These are phyloP conservation scores for Sphaerulina vaccinii DNA, from an alignment of 2,329 filamentous ascomycete genomes.

Conservation along the genomic window DNA sequence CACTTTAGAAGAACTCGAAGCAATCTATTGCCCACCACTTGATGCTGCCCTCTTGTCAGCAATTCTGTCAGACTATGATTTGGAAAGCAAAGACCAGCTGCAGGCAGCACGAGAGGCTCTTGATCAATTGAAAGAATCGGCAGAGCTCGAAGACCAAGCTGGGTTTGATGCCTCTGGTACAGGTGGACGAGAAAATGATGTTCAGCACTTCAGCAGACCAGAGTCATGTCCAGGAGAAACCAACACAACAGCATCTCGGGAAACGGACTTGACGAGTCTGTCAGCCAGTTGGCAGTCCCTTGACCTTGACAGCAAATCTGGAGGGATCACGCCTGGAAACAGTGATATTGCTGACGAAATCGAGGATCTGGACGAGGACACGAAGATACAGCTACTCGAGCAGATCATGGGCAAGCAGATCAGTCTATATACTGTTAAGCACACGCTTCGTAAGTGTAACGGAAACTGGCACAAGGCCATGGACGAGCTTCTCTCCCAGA, in stretches of 20 bases:
- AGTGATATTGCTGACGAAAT: constrained; percentile 34
- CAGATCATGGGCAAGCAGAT: constrained; percentile 69
- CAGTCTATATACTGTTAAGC: constrained; percentile 63
- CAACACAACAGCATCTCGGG: constrained; percentile 43
- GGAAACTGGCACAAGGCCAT: constrained; percentile 69
- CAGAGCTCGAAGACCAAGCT: constrained; percentile 62
- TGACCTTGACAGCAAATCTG: constrained; percentile 25
- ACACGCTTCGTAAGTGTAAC: constrained; percentile 65
- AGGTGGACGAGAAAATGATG: constrained; percentile 45
- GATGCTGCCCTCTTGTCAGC: constrained; percentile 76
- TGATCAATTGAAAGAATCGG: constrained; percentile 63
- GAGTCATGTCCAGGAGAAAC: constrained; percentile 40
- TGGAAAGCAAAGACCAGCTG: constrained; percentile 54
- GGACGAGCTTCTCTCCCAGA: constrained; percentile 76
- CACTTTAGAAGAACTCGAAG: constrained; percentile 46
- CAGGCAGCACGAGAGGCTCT: constrained; percentile 59
- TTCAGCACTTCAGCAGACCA: constrained; percentile 22
- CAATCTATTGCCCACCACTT: constrained; percentile 70
- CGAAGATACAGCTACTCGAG: constrained; percentile 63
- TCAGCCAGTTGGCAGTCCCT: constrained; percentile 47
- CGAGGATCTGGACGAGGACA: constrained; percentile 53
- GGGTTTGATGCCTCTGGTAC: constrained; percentile 76
- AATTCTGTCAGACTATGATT: constrained; percentile 71
- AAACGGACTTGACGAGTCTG: constrained; percentile 52
- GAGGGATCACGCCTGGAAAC: constrained; percentile 27